Conservation (phyloP, 352 stramenopile species). For the Phytopythium vexans region DNA sequence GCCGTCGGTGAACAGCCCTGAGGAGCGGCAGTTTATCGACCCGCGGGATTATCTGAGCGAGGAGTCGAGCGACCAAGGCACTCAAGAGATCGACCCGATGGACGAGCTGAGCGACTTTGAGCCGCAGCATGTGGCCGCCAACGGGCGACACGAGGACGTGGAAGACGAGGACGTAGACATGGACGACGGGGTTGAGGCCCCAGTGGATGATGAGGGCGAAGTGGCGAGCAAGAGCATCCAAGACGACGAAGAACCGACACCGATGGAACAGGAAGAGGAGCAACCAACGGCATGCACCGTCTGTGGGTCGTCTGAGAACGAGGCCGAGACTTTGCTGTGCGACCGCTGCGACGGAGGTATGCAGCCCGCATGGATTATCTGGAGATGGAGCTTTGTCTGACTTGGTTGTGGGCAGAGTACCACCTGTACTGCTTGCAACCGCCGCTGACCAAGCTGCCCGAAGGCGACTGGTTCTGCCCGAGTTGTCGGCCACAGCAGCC, state of each 20-base stretch:
- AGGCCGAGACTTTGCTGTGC: slow-evolving; percentile 46
- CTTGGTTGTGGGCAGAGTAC: slow-evolving; percentile 24
- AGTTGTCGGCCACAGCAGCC: slow-evolving; percentile 18
- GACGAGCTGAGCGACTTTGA: slow-evolving; percentile 67
- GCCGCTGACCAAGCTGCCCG: slow-evolving; percentile 35
- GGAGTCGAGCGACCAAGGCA: slow-evolving; percentile 49
- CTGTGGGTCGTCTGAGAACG: slow-evolving; percentile 37
- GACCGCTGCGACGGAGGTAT: slow-evolving; percentile 44
- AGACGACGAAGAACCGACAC: background rate
- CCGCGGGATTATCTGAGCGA: slow-evolving; percentile 31
- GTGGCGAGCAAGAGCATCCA: no score
- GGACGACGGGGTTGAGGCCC: slow-evolving; percentile 10
- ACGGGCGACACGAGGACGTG: slow-evolving; percentile 1
- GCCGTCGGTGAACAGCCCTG: background rate
- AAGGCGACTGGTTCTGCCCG: slow-evolving; percentile 58
- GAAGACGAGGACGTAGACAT: slow-evolving; percentile 22
- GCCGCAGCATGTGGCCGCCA: slow-evolving; percentile 8
- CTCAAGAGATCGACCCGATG: slow-evolving; percentile 52
- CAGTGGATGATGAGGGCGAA: slow-evolving; percentile 3
- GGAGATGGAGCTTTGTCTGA: background rate
- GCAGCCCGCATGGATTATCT: background rate
- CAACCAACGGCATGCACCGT: slow-evolving; percentile 32
- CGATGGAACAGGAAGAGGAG: slow-evolving; percentile 13
- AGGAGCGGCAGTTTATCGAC: slow-evolving; percentile 24
- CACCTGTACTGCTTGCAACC: slow-evolving; percentile 61